Percentiles rank a stretch among this genome's conserved stretches.
phyloP scores from a whole-genome alignment of 495 filamentous ascomycete species.

The Viridothelium virens region DNA sequence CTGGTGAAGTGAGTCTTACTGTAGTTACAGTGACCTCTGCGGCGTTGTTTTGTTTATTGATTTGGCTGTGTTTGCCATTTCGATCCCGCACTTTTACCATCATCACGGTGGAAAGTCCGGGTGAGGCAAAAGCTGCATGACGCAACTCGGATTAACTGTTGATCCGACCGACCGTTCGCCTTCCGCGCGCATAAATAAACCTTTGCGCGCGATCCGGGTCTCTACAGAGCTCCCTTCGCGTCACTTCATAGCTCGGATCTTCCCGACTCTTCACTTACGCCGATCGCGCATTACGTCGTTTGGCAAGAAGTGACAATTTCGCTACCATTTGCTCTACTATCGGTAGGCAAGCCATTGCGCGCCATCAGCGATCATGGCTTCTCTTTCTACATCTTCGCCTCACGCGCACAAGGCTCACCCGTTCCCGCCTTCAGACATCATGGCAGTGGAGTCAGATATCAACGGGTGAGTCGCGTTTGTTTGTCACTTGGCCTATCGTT shows the following conservation, averaged over 20 bases:
- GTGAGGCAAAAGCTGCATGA: not conserved
- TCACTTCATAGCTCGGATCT: not conserved
- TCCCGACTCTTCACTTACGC: not conserved
- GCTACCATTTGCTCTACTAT: not conserved
- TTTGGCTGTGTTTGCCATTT: not conserved
- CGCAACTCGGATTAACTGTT: not conserved
- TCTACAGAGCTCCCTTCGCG: not conserved
- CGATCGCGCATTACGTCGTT: not conserved
- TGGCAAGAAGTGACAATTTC: not conserved
- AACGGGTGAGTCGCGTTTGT: constrained; percentile 41
- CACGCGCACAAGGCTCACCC: constrained; percentile 44
- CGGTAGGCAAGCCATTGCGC: not conserved
- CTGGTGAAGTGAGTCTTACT: not conserved
- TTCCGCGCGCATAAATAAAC: constrained; percentile 12
- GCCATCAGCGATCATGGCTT: constrained; percentile 35
- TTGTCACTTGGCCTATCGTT: not conserved
- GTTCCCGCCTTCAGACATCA: constrained; percentile 39
- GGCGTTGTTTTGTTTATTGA: not conserved
- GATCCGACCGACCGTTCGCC: not conserved
- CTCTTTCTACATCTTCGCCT: constrained; percentile 48
- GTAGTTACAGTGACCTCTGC: not conserved
- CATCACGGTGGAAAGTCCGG: not conserved
- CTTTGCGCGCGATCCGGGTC: not conserved
- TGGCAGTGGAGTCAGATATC: constrained; percentile 40
- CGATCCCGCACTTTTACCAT: not conserved